phyloP scores from a whole-genome alignment of 2,329 filamentous ascomycete genomes.

The Thielaviopsis ethacetica region DNA sequence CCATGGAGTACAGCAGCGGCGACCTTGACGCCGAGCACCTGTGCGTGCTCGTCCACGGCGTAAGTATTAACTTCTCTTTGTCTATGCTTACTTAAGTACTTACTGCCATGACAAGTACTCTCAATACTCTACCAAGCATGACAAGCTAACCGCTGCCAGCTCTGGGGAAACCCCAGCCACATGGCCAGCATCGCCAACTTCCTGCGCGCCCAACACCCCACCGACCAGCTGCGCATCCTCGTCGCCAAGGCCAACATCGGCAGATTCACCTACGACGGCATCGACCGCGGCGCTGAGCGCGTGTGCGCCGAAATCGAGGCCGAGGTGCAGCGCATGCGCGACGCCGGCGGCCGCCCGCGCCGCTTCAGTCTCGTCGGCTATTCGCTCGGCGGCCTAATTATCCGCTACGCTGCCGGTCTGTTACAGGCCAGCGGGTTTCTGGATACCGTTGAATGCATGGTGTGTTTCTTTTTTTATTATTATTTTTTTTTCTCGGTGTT shows the following conservation, averaged over 20 bases:
- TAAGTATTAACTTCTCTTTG: slow-evolving; percentile 23
- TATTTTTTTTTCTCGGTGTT: no score
- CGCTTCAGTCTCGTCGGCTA: slow-evolving; percentile 84
- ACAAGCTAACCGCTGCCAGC: slow-evolving; percentile 22
- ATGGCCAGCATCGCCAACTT: slow-evolving; percentile 50
- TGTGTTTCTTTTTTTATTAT: slow-evolving; percentile 18
- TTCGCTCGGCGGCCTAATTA: slow-evolving; percentile 73
- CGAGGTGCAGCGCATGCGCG: slow-evolving; percentile 38
- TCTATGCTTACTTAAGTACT: no score
- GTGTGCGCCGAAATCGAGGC: slow-evolving; percentile 52
- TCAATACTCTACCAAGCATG: no score
- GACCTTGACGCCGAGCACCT: slow-evolving; percentile 48
- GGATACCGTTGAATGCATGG: slow-evolving; percentile 62
- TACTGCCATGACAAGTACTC: no score
- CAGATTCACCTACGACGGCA: slow-evolving; percentile 54
- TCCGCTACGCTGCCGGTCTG: slow-evolving; percentile 73
- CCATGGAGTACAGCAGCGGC: slow-evolving; percentile 30
- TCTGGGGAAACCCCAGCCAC: slow-evolving; percentile 69
- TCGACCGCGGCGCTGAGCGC: slow-evolving; percentile 51
- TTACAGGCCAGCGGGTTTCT: slow-evolving; percentile 68
- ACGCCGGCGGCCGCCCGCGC: slow-evolving; percentile 51
- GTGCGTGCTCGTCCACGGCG: slow-evolving; percentile 62
- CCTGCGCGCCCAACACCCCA: slow-evolving; percentile 42
- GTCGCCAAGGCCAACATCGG: slow-evolving; percentile 58
- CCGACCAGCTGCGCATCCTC: slow-evolving; percentile 52